Percentiles rank a stretch among this genome's conserved stretches.
Conservation (phyloP, 2,329 filamentous ascomycete genomes). For the Orbilia javanica region DNA sequence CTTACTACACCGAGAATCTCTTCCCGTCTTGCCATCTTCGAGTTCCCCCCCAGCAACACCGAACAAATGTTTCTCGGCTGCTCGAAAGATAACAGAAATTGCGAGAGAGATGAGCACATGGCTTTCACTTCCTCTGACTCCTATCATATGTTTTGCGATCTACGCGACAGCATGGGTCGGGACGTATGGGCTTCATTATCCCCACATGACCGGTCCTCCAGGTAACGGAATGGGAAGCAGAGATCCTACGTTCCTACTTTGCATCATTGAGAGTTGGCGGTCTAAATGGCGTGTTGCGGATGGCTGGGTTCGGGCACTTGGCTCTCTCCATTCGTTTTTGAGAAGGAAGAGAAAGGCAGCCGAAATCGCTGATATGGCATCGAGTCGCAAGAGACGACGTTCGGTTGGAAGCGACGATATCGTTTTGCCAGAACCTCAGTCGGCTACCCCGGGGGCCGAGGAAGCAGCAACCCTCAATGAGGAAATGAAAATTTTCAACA, state of each 20-base stretch:
- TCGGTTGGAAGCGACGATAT: constrained; percentile 52
- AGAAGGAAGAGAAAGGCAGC: constrained; percentile 52
- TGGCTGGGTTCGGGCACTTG: constrained; percentile 59
- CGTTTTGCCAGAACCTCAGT: constrained; percentile 19
- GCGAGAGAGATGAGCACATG: constrained; percentile 73
- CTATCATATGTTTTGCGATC: constrained; percentile 75
- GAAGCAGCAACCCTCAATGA: constrained; percentile 42
- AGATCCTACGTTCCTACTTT: constrained; percentile 58
- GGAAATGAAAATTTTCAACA: constrained; percentile 58
- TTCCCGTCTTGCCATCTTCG: constrained; percentile 57
- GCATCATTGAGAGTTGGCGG: constrained; percentile 59
- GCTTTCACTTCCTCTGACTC: constrained; percentile 75
- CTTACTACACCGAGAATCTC: constrained; percentile 74
- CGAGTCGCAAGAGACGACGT: constrained; percentile 50
- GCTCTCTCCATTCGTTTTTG: constrained; percentile 57
- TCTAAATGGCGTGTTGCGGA: constrained; percentile 61
- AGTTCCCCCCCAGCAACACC: constrained; percentile 68
- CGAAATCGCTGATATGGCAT: constrained; percentile 48
- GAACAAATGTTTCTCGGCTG: constrained; percentile 74
- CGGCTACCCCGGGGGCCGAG: constrained; percentile 37
- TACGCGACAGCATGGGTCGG: constrained; percentile 77
- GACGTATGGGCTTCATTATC: constrained; percentile 76
- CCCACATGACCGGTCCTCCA: constrained; percentile 71
- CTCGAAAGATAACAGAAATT: constrained; percentile 75
- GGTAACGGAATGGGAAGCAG: constrained; percentile 60